Evolutionary conservation across 768 basidiomycete genomes (phyloP), one percentile per base, ranked within the genome.

Genomic region (Tulasnella sp.): DNA sequence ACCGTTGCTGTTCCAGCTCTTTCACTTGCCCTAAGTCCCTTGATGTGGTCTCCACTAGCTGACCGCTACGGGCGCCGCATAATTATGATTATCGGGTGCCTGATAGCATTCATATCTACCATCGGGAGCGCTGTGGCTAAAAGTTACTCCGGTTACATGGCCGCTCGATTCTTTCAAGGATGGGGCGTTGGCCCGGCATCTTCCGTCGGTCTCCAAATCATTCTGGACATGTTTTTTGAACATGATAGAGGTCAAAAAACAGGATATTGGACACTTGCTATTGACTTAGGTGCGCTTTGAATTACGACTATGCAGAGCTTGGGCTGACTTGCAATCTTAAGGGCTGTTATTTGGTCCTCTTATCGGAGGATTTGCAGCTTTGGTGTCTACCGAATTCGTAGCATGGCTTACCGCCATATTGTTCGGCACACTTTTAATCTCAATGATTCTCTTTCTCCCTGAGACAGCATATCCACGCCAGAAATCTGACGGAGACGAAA

Each of bases 321-420:
- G 24, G 13, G 27, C 44, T 28, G n/a, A 47, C 16, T 3, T 10
- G 10, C 13, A 24, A 7, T 35, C 15, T 34, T 34, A 24, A 56
- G 55, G 55, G 24, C 20, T 56, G 31, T 34, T 56, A 4, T 56
- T 56, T 42, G 55, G 55, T 25, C 55, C 55, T 15, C 39, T 56
- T 10, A 46, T 56, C 25, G 55, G 55, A 13, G 53, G 55, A 10
- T 54, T 56, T 40, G 55, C 46, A 12, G 55, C 55, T 4, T 32
- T 56, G n/a, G 45, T 54, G 1, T 56, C 55, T n/a, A 44, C 45
- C 13, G 35, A 33, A 9, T 56, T 55, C 29, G 55, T 54, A 12
- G 53, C 46, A 4, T 56, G 55, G 55, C 35, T 56, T 16, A 53
- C 55, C 10, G 55, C 55, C 20, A 56, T 56, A 28, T n/a, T 56